Evolutionary conservation across 2,329 filamentous ascomycete species (phyloP).

Genomic region (Fusarium oligoseptatum): DNA sequence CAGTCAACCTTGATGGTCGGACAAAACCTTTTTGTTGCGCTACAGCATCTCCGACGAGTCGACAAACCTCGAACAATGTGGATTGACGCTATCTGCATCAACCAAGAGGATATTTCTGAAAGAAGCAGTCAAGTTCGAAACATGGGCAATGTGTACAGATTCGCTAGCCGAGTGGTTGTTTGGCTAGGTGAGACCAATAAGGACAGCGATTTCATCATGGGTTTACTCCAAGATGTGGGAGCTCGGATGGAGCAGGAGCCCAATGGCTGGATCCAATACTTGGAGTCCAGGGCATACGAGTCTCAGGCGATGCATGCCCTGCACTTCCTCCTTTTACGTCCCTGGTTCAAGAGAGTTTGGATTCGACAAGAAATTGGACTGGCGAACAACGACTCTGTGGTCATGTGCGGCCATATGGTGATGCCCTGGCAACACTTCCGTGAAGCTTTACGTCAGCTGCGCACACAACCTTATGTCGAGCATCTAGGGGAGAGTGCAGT

Average conservation of each 20-base stretch:
- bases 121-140: not conserved
- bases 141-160: not conserved
- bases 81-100: not conserved
- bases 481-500: not conserved
- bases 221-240: not conserved
- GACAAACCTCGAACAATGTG: not conserved
- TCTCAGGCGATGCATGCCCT: not conserved
- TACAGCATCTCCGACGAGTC: not conserved
- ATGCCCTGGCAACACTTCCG: not conserved
- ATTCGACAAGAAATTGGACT: not conserved
- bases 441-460: not conserved
- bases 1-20: not conserved
- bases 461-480: not conserved
- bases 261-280: not conserved
- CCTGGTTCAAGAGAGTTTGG: not conserved
- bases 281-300: not conserved
- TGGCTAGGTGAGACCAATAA: not conserved
- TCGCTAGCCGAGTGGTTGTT: not conserved
- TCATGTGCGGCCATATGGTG: not conserved
- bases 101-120: not conserved
- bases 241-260: not conserved
- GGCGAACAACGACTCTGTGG: not conserved
- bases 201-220: not conserved
- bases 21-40: not conserved
- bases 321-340: not conserved